phyloP scores from a whole-genome alignment of 106 monocot genomes.

The Posidonia australis region DNA sequence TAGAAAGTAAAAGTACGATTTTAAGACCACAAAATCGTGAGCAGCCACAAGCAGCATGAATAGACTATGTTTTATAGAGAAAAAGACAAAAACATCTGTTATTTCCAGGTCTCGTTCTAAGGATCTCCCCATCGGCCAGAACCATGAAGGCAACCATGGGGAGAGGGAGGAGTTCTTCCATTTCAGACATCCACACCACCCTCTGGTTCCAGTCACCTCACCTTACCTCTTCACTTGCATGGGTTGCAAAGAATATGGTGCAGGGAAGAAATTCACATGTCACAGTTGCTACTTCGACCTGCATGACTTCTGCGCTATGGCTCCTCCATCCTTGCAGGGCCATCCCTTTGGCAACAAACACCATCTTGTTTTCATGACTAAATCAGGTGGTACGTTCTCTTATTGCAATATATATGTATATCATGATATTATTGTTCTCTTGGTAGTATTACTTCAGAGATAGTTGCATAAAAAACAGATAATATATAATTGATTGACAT shows the following conservation, averaged over 20 bases:
- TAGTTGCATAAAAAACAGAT: too few species aligned
- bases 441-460: too few species aligned
- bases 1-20: too few species aligned
- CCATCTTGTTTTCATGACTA: constrained; percentile 39
- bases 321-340: constrained; percentile 30
- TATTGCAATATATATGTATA: too few species aligned
- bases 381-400: constrained; percentile 28
- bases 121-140: too few species aligned
- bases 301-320: constrained; percentile 60
- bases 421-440: neutral
- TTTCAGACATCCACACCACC: constrained; percentile 57
- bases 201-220: constrained; percentile 16
- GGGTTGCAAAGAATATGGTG: constrained; percentile 56
- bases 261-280: constrained; percentile 46
- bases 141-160: neutral
- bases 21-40: too few species aligned
- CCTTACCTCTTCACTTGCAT: constrained; percentile 52
- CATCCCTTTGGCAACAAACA: constrained; percentile 43
- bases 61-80: too few species aligned
- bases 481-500: too few species aligned
- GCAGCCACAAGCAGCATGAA: too few species aligned
- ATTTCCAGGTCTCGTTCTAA: too few species aligned
- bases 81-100: too few species aligned
- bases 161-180: constrained; percentile 21
- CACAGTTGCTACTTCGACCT: constrained; percentile 35